Percentiles rank a stretch among this genome's conserved stretches.
Evolutionary conservation across 495 filamentous ascomycete species (phyloP).

Genomic region (Penicillium parvum): DNA sequence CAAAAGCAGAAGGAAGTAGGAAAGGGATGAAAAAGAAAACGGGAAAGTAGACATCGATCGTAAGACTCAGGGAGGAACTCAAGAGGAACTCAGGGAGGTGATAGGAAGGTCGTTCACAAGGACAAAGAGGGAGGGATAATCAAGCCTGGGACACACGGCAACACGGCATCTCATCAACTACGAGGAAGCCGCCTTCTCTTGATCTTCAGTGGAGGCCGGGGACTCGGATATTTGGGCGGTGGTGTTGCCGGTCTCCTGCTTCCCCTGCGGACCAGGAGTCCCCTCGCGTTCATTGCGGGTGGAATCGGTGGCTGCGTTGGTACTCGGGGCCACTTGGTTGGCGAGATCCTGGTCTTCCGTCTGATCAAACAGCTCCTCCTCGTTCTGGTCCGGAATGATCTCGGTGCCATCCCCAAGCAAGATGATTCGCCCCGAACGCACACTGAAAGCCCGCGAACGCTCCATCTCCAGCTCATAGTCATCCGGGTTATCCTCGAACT

Average conservation of each 20-base stretch:
- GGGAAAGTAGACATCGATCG: slow-evolving; percentile 15
- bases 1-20: slow-evolving; percentile 8
- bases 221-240: slow-evolving; percentile 43
- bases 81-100: slow-evolving; percentile 2
- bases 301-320: slow-evolving; percentile 47
- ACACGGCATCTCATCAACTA: slow-evolving; percentile 4
- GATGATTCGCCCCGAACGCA: slow-evolving; percentile 77
- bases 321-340: slow-evolving; percentile 56
- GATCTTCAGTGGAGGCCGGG: slow-evolving; percentile 42
- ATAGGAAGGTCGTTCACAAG: slow-evolving; percentile 18
- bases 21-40: slow-evolving; percentile 11
- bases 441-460: slow-evolving; percentile 55
- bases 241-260: slow-evolving; percentile 23
- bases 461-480: slow-evolving; percentile 85
- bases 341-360: slow-evolving; percentile 69
- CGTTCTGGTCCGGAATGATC: slow-evolving; percentile 76
- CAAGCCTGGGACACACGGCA: no score
- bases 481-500: slow-evolving; percentile 87
- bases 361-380: slow-evolving; percentile 89
- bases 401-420: slow-evolving; percentile 92
- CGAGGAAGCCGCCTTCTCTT: slow-evolving; percentile 32
- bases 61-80: slow-evolving; percentile 13
- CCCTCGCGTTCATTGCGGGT: slow-evolving; percentile 50
- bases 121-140: slow-evolving; percentile 4
- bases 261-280: slow-evolving; percentile 51